Evolutionary conservation across 2,329 filamentous ascomycete species (phyloP).

Genomic region (Diaporthe citriasiana): DNA sequence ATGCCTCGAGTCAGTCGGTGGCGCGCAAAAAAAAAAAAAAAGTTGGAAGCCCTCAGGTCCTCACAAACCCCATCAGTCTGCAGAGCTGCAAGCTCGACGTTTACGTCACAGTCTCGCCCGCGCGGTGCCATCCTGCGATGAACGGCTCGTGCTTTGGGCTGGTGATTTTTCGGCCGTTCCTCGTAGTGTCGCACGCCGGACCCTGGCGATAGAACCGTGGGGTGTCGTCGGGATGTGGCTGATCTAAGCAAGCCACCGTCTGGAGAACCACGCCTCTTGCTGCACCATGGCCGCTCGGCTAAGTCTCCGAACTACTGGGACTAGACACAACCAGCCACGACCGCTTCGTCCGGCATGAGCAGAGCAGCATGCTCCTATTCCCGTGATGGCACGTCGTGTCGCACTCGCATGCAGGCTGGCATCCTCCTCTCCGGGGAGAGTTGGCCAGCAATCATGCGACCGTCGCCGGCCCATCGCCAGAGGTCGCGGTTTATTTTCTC

Average conservation of each 20-base stretch:
- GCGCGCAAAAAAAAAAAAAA: conserved; percentile 4
- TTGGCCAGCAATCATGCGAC: conserved; percentile 29
- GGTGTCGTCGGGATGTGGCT: conserved; percentile 25
- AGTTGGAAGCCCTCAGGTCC: conserved; percentile 3
- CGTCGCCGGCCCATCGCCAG: conserved; percentile 38
- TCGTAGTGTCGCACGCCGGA: conserved; percentile 13
- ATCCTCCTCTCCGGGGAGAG: not conserved
- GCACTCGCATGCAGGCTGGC: conserved; percentile 5
- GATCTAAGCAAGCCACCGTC: conserved; percentile 27
- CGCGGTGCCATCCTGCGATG: not conserved
- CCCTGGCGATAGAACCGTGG: conserved; percentile 30
- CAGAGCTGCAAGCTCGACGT: not conserved
- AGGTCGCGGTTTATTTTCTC: conserved; percentile 30
- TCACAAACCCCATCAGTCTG: conserved; percentile 20
- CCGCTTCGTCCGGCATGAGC: conserved; percentile 17
- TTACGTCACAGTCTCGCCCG: conserved; percentile 19
- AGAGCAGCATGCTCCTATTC: not conserved
- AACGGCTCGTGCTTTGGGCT: conserved; percentile 17
- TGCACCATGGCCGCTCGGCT: conserved; percentile 5
- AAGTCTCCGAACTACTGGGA: conserved; percentile 14
- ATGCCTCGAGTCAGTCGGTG: conserved; percentile 28
- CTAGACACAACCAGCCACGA: conserved; percentile 7
- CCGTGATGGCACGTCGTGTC: conserved; percentile 21
- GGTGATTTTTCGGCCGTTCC: conserved; percentile 22
- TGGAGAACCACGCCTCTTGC: conserved; percentile 14